A percentile compares a stretch with the other conserved stretches of the same genome.
Conservation (phyloP, 805 yeast species). For the Metschnikowia lachancei region DNA sequence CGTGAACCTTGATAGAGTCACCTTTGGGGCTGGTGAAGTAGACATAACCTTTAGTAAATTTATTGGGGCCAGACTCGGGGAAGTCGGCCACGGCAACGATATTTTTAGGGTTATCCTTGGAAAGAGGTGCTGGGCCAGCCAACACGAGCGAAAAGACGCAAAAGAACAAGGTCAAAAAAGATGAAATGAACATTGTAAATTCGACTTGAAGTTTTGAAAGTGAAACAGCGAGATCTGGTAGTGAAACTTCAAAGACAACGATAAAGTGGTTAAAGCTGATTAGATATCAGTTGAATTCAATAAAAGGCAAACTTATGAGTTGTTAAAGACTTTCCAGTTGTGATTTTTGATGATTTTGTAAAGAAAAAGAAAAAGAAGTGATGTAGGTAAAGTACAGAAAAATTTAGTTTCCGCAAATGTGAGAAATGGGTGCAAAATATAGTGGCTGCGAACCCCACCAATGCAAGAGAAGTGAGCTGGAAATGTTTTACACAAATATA, state of each 20-base stretch:
- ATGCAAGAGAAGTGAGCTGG: too few species aligned
- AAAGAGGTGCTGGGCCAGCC: conserved; percentile 50
- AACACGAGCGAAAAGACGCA: conserved; percentile 1
- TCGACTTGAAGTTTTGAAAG: background rate
- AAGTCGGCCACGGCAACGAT: conserved; percentile 58
- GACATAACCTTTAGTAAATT: conserved; percentile 38
- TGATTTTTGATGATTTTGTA: background rate
- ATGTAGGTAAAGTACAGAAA: background rate
- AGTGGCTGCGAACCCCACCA: too few species aligned
- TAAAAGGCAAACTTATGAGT: background rate
- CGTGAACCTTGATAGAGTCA: conserved; percentile 61
- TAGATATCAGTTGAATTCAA: background rate
- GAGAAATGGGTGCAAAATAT: conserved; percentile 13
- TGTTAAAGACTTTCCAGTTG: too few species aligned
- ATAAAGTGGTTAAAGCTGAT: background rate
- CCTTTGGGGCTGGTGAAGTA: conserved; percentile 57
- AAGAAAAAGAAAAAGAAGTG: background rate
- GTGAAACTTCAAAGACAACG: background rate
- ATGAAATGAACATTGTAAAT: background rate
- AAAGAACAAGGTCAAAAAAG: conserved; percentile 2
- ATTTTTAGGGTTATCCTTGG: conserved; percentile 47
- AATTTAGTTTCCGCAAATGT: background rate
- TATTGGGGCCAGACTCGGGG: conserved; percentile 26
- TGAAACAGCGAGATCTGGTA: conserved; percentile 1
- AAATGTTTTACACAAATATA: too few species aligned